Evolutionary conservation across 306 rosid species (phyloP).

Genomic region (Quercus parvula): DNA sequence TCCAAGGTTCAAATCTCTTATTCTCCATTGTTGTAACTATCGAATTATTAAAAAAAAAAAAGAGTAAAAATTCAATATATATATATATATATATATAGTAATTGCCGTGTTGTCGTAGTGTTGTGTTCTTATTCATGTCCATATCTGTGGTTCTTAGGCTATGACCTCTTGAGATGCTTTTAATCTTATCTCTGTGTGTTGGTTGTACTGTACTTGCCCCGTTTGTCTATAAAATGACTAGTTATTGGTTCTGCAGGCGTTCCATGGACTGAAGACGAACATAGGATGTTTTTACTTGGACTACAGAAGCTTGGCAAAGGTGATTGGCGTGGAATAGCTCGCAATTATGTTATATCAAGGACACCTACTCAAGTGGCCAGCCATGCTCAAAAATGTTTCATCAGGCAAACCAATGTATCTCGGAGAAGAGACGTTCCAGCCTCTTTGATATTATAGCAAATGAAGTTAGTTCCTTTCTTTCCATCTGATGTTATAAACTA

Average conservation of each 20-base stretch:
- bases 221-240: slow-evolving; percentile 5
- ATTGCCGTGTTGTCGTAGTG: too few species aligned
- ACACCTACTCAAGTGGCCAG: slow-evolving; percentile 99
- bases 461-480: slow-evolving; percentile 64
- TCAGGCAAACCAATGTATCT: slow-evolving; percentile 85
- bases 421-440: slow-evolving; percentile 93
- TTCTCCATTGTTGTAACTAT: too few species aligned
- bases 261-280: slow-evolving; percentile 99
- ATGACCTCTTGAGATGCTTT: not conserved
- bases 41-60: too few species aligned
- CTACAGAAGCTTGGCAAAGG: slow-evolving; percentile 97
- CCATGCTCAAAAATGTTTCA: slow-evolving; percentile 96
- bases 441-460: slow-evolving; percentile 86
- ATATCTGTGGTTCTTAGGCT: too few species aligned
- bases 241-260: slow-evolving; percentile 52
- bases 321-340: slow-evolving; percentile 99
- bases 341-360: slow-evolving; percentile 84
- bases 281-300: slow-evolving; percentile 94
- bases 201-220: not conserved
- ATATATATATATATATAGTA: too few species aligned
- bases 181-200: not conserved
- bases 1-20: too few species aligned
- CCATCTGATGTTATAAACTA: slow-evolving; percentile 6
- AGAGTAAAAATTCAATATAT: too few species aligned
- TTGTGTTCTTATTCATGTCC: too few species aligned